Conservation (phyloP, 305 asterid genomes). For the Fraxinus xanthoxyloides region DNA sequence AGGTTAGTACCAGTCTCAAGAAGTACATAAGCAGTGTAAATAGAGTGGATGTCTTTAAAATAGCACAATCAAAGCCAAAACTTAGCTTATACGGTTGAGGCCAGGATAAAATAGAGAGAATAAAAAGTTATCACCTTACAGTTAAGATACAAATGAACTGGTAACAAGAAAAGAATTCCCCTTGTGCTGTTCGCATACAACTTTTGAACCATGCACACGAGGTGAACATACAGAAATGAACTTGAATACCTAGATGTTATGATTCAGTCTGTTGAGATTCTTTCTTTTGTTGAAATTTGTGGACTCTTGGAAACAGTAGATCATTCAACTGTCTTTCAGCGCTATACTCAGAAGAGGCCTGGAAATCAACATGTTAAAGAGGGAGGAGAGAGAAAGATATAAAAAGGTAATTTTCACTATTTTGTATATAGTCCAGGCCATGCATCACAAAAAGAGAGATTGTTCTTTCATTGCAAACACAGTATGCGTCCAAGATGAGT, state of each 20-base stretch:
- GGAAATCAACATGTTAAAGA: constrained; percentile 23
- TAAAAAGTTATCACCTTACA: constrained; percentile 14
- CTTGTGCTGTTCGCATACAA: constrained; percentile 46
- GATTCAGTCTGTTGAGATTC: constrained; percentile 80
- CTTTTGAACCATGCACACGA: constrained; percentile 15
- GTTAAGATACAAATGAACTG: constrained; percentile 25
- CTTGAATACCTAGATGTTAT: constrained; percentile 18
- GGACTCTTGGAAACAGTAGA: constrained; percentile 71
- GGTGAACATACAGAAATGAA: not conserved
- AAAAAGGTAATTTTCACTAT: not conserved
- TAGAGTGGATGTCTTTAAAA: not conserved
- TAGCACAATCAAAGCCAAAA: not conserved
- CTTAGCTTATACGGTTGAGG: not conserved
- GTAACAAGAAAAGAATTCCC: constrained; percentile 23
- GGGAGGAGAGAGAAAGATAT: not conserved
- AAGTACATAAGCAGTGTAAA: not conserved
- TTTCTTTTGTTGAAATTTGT: constrained; percentile 64
- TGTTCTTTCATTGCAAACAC: not conserved
- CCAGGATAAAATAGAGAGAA: not conserved
- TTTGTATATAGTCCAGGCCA: not conserved
- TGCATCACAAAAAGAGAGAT: not conserved
- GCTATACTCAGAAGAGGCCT: constrained; percentile 94
- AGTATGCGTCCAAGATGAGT: not conserved
- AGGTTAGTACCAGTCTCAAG: not conserved
- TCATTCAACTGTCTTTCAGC: constrained; percentile 87